A percentile compares a stretch with the other conserved stretches of the same genome.
Conservation (phyloP, 1,139 yeast genomes). For the Suhomyces panamericanus region DNA sequence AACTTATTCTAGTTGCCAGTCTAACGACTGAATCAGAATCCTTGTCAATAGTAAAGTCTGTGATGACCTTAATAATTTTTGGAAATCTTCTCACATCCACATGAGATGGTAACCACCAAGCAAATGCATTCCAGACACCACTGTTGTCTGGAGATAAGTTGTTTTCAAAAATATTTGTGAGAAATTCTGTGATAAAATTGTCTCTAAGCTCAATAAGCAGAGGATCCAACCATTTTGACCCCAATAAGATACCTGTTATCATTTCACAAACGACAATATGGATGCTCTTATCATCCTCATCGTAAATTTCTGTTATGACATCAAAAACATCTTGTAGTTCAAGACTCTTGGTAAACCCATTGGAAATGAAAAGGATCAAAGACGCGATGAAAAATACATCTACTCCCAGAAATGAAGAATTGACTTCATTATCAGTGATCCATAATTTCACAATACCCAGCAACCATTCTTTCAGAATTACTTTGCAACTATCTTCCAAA, state of each 20-base stretch:
- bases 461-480: conserved; percentile 62
- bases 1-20: conserved; percentile 63
- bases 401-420: conserved; percentile 59
- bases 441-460: conserved; percentile 51
- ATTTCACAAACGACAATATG: conserved; percentile 66
- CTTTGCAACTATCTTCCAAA: conserved; percentile 44
- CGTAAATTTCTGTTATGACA: conserved; percentile 52
- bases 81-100: conserved; percentile 69
- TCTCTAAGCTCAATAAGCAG: conserved; percentile 42
- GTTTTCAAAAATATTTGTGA: conserved; percentile 49
- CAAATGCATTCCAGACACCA: conserved; percentile 74
- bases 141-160: conserved; percentile 77
- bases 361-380: conserved; percentile 46
- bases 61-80: conserved; percentile 47
- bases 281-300: conserved; percentile 60
- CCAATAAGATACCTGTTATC: conserved; percentile 55
- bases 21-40: conserved; percentile 64
- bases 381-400: conserved; percentile 56
- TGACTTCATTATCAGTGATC: conserved; percentile 65
- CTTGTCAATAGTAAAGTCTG: conserved; percentile 49
- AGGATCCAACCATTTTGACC: conserved; percentile 40
- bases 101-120: conserved; percentile 72
- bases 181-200: conserved; percentile 42
- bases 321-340: conserved; percentile 49
- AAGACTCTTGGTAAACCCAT: conserved; percentile 37